A percentile compares a stretch with the other conserved stretches of the same genome.
Evolutionary conservation across 805 yeast species (phyloP).

Genomic region (Ogataea glucozyma): DNA sequence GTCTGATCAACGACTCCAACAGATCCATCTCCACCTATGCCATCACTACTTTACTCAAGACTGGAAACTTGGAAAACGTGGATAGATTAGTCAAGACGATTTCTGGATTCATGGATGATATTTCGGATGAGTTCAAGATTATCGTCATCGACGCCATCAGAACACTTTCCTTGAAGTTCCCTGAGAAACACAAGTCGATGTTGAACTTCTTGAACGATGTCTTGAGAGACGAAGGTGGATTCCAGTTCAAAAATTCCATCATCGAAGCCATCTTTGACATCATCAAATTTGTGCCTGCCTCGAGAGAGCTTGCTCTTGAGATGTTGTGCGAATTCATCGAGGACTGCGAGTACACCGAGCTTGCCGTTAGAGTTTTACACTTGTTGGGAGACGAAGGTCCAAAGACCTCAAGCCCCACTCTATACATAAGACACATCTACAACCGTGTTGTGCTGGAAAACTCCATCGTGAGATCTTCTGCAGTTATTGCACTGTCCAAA

Average conservation of each 20-base stretch:
- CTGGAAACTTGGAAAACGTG: constrained; percentile 87
- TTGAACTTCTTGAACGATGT: constrained; percentile 78
- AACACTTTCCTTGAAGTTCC: constrained; percentile 89
- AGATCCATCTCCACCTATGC: constrained; percentile 96
- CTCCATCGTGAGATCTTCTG: constrained; percentile 93
- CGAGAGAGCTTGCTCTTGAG: constrained; percentile 80
- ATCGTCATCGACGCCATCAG: constrained; percentile 95
- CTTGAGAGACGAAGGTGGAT: constrained; percentile 89
- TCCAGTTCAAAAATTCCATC: constrained; percentile 78
- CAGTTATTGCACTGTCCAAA: constrained; percentile 88
- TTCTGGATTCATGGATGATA: constrained; percentile 86
- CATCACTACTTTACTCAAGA: constrained; percentile 90
- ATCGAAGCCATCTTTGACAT: constrained; percentile 92
- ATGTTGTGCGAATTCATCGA: constrained; percentile 95
- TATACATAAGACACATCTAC: constrained; percentile 93
- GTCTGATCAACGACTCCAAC: constrained; percentile 82
- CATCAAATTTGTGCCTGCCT: constrained; percentile 81
- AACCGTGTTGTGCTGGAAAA: constrained; percentile 96
- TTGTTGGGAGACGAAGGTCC: constrained; percentile 95
- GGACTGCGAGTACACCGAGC: constrained; percentile 95
- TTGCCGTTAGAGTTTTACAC: constrained; percentile 90
- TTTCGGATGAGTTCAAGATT: constrained; percentile 92
- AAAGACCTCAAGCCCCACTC: constrained; percentile 76
- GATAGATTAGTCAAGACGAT: constrained; percentile 87
- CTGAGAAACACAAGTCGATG: constrained; percentile 82